These are phyloP conservation scores for Tephrocybe sp. DNA, from an alignment of 768 basidiomycete species.

Conservation along the genomic window DNA sequence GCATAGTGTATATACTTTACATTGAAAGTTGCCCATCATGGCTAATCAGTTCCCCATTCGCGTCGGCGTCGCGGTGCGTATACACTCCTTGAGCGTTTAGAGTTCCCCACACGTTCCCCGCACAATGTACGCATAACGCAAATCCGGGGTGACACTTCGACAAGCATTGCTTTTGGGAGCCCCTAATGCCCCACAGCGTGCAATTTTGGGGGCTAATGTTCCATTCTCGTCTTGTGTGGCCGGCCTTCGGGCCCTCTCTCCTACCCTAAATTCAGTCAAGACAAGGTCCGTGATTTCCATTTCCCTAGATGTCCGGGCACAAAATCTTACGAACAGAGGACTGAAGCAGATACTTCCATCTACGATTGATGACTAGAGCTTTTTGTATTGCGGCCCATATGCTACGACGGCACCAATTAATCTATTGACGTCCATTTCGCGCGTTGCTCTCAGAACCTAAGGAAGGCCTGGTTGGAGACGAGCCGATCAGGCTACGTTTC, in stretches of 20 bases:
- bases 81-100: neutral
- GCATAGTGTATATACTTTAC: constrained; percentile 1
- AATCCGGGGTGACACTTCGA: constrained; percentile 1
- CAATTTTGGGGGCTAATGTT: neutral
- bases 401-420: neutral
- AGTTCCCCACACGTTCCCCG: constrained; percentile 3
- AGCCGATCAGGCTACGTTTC: neutral
- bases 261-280: neutral
- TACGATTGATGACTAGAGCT: neutral
- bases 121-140: constrained; percentile 6
- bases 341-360: neutral
- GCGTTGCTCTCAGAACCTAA: neutral
- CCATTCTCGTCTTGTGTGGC: neutral
- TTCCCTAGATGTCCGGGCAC: neutral
- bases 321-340: neutral
- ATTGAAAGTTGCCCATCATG: constrained; percentile 1
- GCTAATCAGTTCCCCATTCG: constrained; percentile 1
- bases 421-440: neutral
- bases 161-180: neutral
- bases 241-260: neutral
- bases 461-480: neutral
- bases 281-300: constrained; percentile 13
- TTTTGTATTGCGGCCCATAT: too few relatives aligned
- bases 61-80: neutral
- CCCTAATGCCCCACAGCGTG: constrained; percentile 5